Conservation (phyloP, 257 asterid genomes). For the Mitragyna speciosa region DNA sequence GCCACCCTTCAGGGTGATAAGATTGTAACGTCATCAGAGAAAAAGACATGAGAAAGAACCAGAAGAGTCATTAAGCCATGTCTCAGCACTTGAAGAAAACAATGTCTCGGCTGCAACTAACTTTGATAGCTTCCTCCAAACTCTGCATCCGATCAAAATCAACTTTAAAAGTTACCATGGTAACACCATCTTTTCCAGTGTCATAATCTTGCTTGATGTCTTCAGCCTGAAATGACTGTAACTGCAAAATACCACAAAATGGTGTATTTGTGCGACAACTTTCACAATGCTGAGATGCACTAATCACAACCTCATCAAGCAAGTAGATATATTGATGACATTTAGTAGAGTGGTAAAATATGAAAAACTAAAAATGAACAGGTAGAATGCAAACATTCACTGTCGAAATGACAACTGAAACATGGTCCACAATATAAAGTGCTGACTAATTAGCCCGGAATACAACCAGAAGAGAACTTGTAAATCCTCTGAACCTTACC, state of each 20-base stretch:
- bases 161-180: constrained; percentile 80
- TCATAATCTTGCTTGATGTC: constrained; percentile 94
- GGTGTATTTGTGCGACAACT: neutral
- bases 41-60: neutral
- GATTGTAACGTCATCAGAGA: neutral
- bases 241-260: constrained; percentile 45
- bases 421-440: neutral
- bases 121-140: constrained; percentile 81
- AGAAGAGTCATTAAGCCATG: neutral
- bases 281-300: neutral
- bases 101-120: constrained; percentile 75
- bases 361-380: neutral
- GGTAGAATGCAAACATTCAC: neutral
- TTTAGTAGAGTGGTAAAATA: neutral
- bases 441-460: neutral
- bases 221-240: constrained; percentile 78
- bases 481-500: constrained; percentile 39
- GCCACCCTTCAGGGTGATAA: neutral
- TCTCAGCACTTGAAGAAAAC: constrained; percentile 53
- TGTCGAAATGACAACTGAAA: neutral
- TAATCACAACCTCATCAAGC: neutral
- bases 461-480: neutral
- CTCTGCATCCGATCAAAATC: constrained; percentile 69
- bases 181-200: constrained; percentile 74
- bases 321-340: neutral